These are phyloP conservation scores for Leccinum incarnatum DNA, from an alignment of 768 basidiomycete genomes.

Conservation along the genomic window DNA sequence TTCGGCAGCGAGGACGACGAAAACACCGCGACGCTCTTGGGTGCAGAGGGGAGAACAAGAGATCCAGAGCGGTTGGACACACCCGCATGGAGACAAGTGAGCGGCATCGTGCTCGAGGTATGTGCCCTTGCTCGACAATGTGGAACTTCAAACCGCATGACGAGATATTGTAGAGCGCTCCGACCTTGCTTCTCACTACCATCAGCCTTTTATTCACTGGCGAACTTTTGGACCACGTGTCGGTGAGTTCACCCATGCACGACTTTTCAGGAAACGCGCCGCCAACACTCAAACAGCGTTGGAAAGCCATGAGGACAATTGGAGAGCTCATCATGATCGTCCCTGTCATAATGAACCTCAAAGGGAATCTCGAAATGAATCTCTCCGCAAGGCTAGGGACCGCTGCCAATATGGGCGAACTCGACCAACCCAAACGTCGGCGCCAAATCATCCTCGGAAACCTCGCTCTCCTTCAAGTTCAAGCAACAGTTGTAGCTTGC, in stretches of 20 bases:
- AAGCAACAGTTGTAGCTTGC: constrained; percentile 86
- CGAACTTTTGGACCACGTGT: constrained; percentile 81
- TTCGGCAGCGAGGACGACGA: constrained; percentile 36
- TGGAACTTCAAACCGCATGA: not conserved
- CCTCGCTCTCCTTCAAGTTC: constrained; percentile 85
- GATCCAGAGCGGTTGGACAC: constrained; percentile 23
- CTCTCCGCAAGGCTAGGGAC: constrained; percentile 94
- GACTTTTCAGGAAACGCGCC: not conserved
- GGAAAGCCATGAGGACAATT: constrained; percentile 85
- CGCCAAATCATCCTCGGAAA: constrained; percentile 75
- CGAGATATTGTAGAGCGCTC: constrained; percentile 60
- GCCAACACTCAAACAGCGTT: constrained; percentile 51
- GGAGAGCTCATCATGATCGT: constrained; percentile 97
- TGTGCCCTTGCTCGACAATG: constrained; percentile 16
- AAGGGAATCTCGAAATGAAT: constrained; percentile 99
- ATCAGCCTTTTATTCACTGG: constrained; percentile 88
- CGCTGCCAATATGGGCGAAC: constrained; percentile 88
- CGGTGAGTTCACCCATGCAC: constrained; percentile 49
- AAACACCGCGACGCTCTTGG: constrained; percentile 42
- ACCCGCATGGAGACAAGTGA: constrained; percentile 52
- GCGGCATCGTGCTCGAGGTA: constrained; percentile 71
- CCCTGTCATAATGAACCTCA: constrained; percentile 90
- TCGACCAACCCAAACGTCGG: constrained; percentile 68
- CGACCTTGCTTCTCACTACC: constrained; percentile 81
- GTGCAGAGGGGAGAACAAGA: constrained; percentile 28